A percentile compares a stretch with the other conserved stretches of the same genome.
phyloP scores from a whole-genome alignment of 768 basidiomycete species.

The Dioszegia crocea region DNA sequence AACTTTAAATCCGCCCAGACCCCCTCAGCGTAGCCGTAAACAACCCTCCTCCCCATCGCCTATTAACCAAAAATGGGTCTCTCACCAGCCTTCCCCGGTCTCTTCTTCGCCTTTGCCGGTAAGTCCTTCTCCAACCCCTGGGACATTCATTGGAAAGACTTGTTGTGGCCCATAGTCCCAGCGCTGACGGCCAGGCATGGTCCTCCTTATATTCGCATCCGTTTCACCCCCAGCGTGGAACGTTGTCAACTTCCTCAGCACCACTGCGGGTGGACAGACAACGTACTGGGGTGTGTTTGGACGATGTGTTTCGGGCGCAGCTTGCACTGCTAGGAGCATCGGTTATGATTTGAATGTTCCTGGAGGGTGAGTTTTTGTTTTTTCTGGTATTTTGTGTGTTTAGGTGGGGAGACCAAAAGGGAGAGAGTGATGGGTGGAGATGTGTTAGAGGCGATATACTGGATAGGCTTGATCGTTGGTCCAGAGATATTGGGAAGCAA shows the following conservation, averaged over 20 bases:
- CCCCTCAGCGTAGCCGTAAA: not conserved
- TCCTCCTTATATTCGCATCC: conserved; percentile 50
- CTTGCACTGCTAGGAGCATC: conserved; percentile 50
- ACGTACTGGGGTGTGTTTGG: conserved; percentile 72
- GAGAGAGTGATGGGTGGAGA: too few species aligned
- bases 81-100: conserved; percentile 63
- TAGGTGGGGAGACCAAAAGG: not conserved
- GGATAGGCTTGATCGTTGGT: too few species aligned
- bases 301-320: conserved; percentile 49
- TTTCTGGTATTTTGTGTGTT: not conserved
- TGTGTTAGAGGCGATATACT: too few species aligned
- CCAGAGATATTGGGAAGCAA: too few species aligned
- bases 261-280: conserved; percentile 51
- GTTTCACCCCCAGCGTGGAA: conserved; percentile 74
- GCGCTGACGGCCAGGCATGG: too few species aligned
- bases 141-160: too few species aligned
- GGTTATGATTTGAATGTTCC: conserved; percentile 59
- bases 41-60: not conserved
- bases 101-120: conserved; percentile 72
- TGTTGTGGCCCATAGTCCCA: too few species aligned
- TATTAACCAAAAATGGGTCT: conserved; percentile 42
- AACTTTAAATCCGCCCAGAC: too few species aligned
- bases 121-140: too few species aligned
- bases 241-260: conserved; percentile 63
- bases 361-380: conserved; percentile 21